phyloP scores from a whole-genome alignment of 352 stramenopile species.

The Saprolegnia diclina region DNA sequence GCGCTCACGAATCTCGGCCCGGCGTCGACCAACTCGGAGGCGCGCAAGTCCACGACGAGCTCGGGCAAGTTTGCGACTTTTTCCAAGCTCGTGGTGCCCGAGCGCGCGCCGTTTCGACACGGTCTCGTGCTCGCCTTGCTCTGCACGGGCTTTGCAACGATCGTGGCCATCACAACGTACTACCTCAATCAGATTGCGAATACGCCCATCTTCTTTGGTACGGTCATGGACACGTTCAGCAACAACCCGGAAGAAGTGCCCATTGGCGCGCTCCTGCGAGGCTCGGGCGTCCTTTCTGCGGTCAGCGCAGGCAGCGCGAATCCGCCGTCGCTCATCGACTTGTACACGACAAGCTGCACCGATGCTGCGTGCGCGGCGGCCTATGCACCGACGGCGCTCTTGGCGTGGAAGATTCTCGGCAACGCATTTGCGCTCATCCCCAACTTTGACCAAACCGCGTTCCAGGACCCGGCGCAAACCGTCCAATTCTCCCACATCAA shows the following conservation, averaged over 20 bases:
- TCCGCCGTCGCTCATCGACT: slow-evolving; percentile 25
- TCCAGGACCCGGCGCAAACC: slow-evolving; percentile 2
- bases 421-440: slow-evolving; percentile 25
- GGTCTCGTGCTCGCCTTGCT: slow-evolving; percentile 26
- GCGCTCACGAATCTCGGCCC: too few relatives aligned
- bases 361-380: slow-evolving; percentile 26
- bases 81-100: background rate
- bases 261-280: slow-evolving; percentile 28
- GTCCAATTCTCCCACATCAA: slow-evolving; percentile 30
- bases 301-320: background rate
- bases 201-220: slow-evolving; percentile 25
- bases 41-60: too few relatives aligned
- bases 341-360: slow-evolving; percentile 27
- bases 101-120: background rate
- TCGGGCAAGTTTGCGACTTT: background rate
- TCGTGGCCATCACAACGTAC: slow-evolving; percentile 27
- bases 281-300: slow-evolving; percentile 12
- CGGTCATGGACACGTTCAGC: slow-evolving; percentile 24
- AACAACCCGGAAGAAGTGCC: slow-evolving; percentile 26
- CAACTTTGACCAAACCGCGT: slow-evolving; percentile 18
- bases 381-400: slow-evolving; percentile 15
- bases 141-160: slow-evolving; percentile 26
- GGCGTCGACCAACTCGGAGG: too few relatives aligned
- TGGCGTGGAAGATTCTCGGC: slow-evolving; percentile 15
- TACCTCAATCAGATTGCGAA: slow-evolving; percentile 27